Conservation (phyloP, 345 rosid genomes). For the Eutrema yunnanense region DNA sequence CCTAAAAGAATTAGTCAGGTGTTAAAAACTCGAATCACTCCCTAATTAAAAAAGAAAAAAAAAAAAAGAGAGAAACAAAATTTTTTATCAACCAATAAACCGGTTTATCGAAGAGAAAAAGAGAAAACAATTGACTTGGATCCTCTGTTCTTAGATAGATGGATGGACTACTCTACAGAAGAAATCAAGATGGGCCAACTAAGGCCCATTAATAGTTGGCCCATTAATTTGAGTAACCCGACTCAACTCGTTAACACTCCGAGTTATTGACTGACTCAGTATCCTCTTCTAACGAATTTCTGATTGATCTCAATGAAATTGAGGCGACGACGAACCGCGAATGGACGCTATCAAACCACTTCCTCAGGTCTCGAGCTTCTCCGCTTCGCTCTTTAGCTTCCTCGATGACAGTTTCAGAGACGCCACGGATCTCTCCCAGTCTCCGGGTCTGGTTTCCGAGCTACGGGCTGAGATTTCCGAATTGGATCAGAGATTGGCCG, state of each 20-base stretch:
- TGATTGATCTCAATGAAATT: slow-evolving; percentile 15
- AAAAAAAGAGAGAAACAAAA: too few species aligned
- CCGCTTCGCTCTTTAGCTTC: slow-evolving; percentile 33
- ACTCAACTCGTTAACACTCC: slow-evolving; percentile 17
- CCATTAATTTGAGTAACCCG: neutral
- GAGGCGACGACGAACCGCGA: slow-evolving; percentile 11
- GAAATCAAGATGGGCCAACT: neutral
- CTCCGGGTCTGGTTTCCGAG: slow-evolving; percentile 46
- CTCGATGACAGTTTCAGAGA: slow-evolving; percentile 50
- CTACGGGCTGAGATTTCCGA: slow-evolving; percentile 51
- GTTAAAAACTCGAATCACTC: too few species aligned
- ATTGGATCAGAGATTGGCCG: slow-evolving; percentile 47
- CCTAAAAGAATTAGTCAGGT: too few species aligned
- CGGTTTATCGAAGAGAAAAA: too few species aligned
- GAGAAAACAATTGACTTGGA: too few species aligned
- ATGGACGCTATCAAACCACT: slow-evolving; percentile 50
- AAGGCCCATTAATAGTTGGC: slow-evolving; percentile 25
- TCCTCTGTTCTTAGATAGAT: too few species aligned
- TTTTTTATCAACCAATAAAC: too few species aligned
- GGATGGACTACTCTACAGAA: too few species aligned
- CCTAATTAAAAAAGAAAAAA: too few species aligned
- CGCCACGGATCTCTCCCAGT: slow-evolving; percentile 38
- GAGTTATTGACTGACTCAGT: slow-evolving; percentile 30
- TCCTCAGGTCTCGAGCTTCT: slow-evolving; percentile 31
- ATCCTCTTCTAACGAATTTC: slow-evolving; percentile 19